These are phyloP conservation scores for Ricinus communis DNA, from an alignment of 345 rosid genomes.

Conservation along the genomic window DNA sequence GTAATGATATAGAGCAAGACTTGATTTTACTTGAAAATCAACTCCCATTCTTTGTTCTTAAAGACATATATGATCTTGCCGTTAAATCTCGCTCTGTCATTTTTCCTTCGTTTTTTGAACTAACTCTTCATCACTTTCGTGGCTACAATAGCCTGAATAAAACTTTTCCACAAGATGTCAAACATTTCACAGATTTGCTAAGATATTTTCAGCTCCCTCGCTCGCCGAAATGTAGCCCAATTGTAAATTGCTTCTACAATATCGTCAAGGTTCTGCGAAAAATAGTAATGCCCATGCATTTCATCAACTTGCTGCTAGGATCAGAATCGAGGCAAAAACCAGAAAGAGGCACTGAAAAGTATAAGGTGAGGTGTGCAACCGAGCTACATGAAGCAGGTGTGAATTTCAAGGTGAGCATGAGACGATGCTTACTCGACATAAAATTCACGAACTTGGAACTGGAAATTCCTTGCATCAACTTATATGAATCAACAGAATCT, in stretches of 20 bases:
- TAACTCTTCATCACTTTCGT: neutral
- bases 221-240: neutral
- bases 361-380: too few relatives aligned
- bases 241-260: neutral
- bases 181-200: neutral
- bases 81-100: accelerated
- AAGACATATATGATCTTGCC: neutral
- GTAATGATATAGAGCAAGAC: neutral
- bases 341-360: too few relatives aligned
- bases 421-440: neutral
- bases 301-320: too few relatives aligned
- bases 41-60: neutral
- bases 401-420: neutral
- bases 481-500: neutral
- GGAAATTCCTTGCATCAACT: neutral
- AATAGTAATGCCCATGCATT: too few relatives aligned
- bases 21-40: slow-evolving; percentile 13
- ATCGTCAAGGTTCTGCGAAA: too few relatives aligned
- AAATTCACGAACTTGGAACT: neutral
- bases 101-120: neutral
- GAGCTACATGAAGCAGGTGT: slow-evolving; percentile 12
- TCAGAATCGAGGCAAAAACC: neutral
- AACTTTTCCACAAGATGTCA: neutral
- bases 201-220: neutral
- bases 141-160: neutral